Percentiles rank a stretch among this genome's conserved stretches.
These are phyloP conservation scores for Sugiyamaella pinicola DNA, from an alignment of 1,139 yeast genomes.

Conservation along the genomic window DNA sequence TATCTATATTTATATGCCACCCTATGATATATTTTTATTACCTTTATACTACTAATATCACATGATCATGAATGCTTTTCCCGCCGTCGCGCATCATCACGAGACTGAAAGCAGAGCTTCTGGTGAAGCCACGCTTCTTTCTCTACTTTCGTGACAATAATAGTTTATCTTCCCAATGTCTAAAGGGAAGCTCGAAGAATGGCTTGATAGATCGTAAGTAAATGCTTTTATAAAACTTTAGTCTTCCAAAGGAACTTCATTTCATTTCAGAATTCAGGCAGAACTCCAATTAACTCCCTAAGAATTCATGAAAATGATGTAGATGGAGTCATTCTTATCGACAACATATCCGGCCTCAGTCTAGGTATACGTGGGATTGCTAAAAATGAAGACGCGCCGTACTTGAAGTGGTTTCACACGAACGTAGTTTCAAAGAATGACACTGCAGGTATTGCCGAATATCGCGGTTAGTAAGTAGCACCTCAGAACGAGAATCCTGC, in stretches of 20 bases:
- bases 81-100: no score
- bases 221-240: no score
- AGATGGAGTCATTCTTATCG: slow-evolving; percentile 35
- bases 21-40: no score
- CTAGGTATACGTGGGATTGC: slow-evolving; percentile 39
- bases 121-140: no score
- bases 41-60: background rate
- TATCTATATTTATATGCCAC: no score
- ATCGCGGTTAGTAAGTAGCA: slow-evolving; percentile 25
- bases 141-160: no score
- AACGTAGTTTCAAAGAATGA: slow-evolving; percentile 17
- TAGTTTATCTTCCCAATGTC: slow-evolving; percentile 6
- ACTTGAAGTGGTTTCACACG: slow-evolving; percentile 28
- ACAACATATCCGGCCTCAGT: slow-evolving; percentile 33
- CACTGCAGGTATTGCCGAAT: slow-evolving; percentile 23
- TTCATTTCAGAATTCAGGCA: background rate
- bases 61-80: no score
- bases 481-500: background rate
- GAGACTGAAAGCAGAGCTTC: no score
- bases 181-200: slow-evolving; percentile 25
- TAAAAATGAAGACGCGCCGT: slow-evolving; percentile 35
- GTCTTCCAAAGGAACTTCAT: no score
- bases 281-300: slow-evolving; percentile 9
- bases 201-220: slow-evolving; percentile 36
- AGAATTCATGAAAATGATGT: slow-evolving; percentile 32